phyloP scores from a whole-genome alignment of 2,329 filamentous ascomycete species.

The Penicillium capsulatum region DNA sequence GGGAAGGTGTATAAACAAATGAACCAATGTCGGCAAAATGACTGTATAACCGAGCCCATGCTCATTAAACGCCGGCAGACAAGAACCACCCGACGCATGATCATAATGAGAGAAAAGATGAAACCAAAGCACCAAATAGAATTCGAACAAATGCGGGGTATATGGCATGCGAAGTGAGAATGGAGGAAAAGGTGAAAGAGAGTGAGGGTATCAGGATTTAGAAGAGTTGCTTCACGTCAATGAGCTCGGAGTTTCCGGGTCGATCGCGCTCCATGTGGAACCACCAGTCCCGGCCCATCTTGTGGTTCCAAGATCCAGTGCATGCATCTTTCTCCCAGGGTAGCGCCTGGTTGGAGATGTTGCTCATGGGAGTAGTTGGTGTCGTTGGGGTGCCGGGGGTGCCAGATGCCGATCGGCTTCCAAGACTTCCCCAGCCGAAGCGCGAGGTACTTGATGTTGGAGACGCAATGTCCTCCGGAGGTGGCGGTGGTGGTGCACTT shows the following conservation, averaged over 20 bases:
- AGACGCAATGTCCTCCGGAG: slow-evolving; percentile 28
- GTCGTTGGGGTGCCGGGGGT: slow-evolving; percentile 31
- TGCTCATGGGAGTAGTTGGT: slow-evolving; percentile 32
- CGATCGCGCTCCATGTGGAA: slow-evolving; percentile 44
- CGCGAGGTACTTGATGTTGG: slow-evolving; percentile 32
- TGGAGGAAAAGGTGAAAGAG: slow-evolving; percentile 1
- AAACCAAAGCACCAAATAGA: slow-evolving; percentile 11
- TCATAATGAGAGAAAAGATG: slow-evolving; percentile 3
- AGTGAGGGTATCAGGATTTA: slow-evolving; percentile 13
- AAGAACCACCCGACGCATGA: slow-evolving; percentile 5
- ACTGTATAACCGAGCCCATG: slow-evolving; percentile 7
- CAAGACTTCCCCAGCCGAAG: slow-evolving; percentile 36
- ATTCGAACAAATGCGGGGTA: slow-evolving; percentile 22
- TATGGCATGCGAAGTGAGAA: slow-evolving; percentile 16
- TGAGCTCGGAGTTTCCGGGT: slow-evolving; percentile 29
- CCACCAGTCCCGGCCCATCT: slow-evolving; percentile 43
- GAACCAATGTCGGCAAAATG: slow-evolving; percentile 2
- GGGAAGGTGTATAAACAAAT: slow-evolving; percentile 3
- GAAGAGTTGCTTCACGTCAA: slow-evolving; percentile 35
- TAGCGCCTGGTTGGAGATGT: slow-evolving; percentile 23
- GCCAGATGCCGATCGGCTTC: slow-evolving; percentile 28
- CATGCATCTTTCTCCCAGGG: slow-evolving; percentile 43
- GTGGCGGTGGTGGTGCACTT: slow-evolving; percentile 14
- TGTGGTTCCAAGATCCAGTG: slow-evolving; percentile 44
- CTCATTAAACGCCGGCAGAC: slow-evolving; percentile 11